Evolutionary conservation across 139 green algal species (phyloP).

Genomic region (Picochlorum sp.): DNA sequence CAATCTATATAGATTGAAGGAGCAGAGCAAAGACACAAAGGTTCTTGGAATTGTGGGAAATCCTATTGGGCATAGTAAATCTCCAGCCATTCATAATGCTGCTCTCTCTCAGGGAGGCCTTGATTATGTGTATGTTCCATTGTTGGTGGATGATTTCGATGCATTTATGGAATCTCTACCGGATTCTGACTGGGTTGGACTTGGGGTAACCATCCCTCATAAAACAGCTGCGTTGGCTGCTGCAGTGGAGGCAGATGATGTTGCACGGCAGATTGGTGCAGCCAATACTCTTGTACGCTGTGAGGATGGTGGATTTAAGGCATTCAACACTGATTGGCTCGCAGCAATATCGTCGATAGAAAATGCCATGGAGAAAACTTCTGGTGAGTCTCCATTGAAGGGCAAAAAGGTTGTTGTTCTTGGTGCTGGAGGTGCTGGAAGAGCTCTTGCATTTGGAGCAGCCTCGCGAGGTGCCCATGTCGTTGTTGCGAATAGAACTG

Average conservation of each 20-base stretch:
- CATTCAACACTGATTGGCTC: conserved; percentile 91
- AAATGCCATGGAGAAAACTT: conserved; percentile 33
- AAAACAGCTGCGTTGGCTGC: conserved; percentile 77
- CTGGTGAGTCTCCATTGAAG: conserved; percentile 31
- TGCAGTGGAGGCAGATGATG: conserved; percentile 57
- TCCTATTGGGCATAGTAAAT: conserved; percentile 77
- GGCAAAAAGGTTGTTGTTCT: conserved; percentile 82
- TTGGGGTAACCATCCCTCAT: conserved; percentile 94
- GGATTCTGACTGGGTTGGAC: conserved; percentile 54
- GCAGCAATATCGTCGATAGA: conserved; percentile 89
- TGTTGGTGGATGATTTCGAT: conserved; percentile 85
- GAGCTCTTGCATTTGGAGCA: conserved; percentile 87
- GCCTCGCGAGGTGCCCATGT: conserved; percentile 42
- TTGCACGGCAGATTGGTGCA: conserved; percentile 78
- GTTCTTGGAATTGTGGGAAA: conserved; percentile 85
- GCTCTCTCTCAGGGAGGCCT: conserved; percentile 54
- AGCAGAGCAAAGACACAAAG: conserved; percentile 53
- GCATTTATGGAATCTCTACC: conserved; percentile 37
- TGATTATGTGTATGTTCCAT: conserved; percentile 88
- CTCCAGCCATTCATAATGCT: conserved; percentile 82
- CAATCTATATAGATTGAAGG: conserved; percentile 51
- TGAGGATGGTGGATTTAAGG: conserved; percentile 57
- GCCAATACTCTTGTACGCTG: conserved; percentile 89
- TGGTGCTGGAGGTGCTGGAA: conserved; percentile 84
- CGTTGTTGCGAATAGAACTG: conserved; percentile 72